Evolutionary conservation across 1,139 yeast genomes (phyloP).

Genomic region (Suhomyces bribrorum): DNA sequence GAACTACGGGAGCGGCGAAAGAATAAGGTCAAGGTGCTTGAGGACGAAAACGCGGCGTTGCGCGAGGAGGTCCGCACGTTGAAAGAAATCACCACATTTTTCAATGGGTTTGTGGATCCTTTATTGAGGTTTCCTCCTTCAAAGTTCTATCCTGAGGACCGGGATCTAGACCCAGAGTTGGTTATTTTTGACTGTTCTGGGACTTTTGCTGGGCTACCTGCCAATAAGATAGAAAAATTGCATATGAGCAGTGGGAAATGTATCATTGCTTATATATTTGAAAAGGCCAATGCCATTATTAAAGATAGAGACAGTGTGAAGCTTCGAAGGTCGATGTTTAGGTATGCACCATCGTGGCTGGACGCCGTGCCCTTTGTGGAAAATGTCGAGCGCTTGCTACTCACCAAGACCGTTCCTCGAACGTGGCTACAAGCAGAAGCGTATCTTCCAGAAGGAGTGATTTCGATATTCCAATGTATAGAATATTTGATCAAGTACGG

Average conservation of each 20-base stretch:
- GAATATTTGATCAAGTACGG: conserved; percentile 8
- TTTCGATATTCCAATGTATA: conserved; percentile 3
- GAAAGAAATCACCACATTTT: not conserved
- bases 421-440: conserved; percentile 4
- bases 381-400: not conserved
- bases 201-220: not conserved
- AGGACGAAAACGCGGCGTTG: conserved; percentile 7
- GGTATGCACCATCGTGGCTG: conserved; percentile 4
- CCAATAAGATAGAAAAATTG: conserved; percentile 6
- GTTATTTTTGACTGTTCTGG: not conserved
- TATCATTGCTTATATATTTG: conserved; percentile 1
- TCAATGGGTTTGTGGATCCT: conserved; percentile 2
- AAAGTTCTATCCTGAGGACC: conserved; percentile 4
- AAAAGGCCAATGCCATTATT: conserved; percentile 1
- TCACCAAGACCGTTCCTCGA: conserved; percentile 1
- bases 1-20: conserved; percentile 10
- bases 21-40: conserved; percentile 7
- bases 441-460: conserved; percentile 8
- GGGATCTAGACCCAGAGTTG: not conserved
- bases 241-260: conserved; percentile 7
- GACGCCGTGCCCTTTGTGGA: not conserved
- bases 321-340: conserved; percentile 4
- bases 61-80: conserved; percentile 2
- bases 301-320: not conserved
- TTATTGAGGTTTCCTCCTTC: not conserved